Evolutionary conservation across 108 stramenopile genomes (phyloP).

Genomic region (Nitzschia sp.): DNA sequence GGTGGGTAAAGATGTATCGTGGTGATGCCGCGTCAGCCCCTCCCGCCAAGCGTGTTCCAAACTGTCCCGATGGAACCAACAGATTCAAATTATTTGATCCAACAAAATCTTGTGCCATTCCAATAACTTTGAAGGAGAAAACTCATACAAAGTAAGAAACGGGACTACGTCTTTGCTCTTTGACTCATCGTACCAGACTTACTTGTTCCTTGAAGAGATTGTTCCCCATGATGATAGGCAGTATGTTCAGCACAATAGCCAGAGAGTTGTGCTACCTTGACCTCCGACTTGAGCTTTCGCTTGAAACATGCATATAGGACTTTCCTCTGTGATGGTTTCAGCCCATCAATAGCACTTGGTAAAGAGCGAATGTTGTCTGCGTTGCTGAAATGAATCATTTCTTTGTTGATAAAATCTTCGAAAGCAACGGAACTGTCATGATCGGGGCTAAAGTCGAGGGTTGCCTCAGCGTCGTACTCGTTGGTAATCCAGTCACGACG

Average conservation of each 20-base stretch:
- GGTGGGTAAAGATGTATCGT: slow-evolving; percentile 91
- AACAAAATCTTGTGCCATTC: slow-evolving; percentile 95
- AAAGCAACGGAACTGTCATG: slow-evolving; percentile 50
- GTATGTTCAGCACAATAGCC: slow-evolving; percentile 93
- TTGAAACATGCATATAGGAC: slow-evolving; percentile 91
- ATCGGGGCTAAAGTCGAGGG: slow-evolving; percentile 29
- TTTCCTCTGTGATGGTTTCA: slow-evolving; percentile 94
- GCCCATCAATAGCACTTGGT: slow-evolving; percentile 86
- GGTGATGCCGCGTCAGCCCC: slow-evolving; percentile 92
- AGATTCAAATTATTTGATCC: slow-evolving; percentile 93
- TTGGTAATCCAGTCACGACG: slow-evolving; percentile 85
- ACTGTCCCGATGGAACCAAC: slow-evolving; percentile 87
- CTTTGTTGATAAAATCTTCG: slow-evolving; percentile 89
- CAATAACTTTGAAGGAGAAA: slow-evolving; percentile 56
- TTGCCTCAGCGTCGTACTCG: slow-evolving; percentile 55
- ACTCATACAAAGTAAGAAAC: neutral
- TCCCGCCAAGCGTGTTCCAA: slow-evolving; percentile 88
- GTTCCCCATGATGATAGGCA: slow-evolving; percentile 96
- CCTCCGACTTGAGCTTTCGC: slow-evolving; percentile 82
- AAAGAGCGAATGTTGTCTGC: slow-evolving; percentile 86
- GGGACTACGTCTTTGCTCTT: neutral
- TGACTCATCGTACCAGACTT: no score
- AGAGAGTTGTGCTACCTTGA: slow-evolving; percentile 91
- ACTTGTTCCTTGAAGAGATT: slow-evolving; percentile 89
- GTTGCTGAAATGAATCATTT: slow-evolving; percentile 90